Conservation (phyloP, 208 protist genomes). For the Porcisia hertigi region DNA sequence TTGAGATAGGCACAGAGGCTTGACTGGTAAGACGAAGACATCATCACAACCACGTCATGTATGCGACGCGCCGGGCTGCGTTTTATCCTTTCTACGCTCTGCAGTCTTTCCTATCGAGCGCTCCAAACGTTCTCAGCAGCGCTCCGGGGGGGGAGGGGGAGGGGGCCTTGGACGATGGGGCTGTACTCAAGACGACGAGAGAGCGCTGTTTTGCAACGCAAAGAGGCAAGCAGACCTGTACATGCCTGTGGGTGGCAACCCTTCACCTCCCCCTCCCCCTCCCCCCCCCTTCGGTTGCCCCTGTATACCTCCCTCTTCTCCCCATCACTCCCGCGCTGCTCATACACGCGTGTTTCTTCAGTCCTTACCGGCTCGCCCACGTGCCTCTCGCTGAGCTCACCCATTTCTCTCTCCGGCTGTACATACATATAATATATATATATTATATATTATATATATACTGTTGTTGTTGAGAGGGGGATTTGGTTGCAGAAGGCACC, state of each 20-base stretch:
- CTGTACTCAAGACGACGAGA: no score
- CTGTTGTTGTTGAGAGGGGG: no score
- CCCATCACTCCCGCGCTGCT: neutral
- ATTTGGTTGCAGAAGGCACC: neutral
- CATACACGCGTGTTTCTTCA: neutral
- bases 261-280: neutral
- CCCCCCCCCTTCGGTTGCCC: neutral
- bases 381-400: no score
- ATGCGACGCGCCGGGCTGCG: neutral
- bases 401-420: no score
- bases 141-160: neutral
- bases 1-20: neutral
- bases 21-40: neutral
- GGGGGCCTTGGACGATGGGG: no score
- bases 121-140: neutral
- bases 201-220: no score
- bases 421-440: no score
- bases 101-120: neutral
- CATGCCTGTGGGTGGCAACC: neutral
- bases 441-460: no score
- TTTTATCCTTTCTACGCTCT: constrained; percentile 6
- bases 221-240: no score
- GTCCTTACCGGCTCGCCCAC: no score
- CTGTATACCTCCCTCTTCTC: neutral
- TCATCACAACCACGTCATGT: neutral